phyloP scores from a whole-genome alignment of 1,284 basidiomycete species.

The Ustilago vetiveriae region DNA sequence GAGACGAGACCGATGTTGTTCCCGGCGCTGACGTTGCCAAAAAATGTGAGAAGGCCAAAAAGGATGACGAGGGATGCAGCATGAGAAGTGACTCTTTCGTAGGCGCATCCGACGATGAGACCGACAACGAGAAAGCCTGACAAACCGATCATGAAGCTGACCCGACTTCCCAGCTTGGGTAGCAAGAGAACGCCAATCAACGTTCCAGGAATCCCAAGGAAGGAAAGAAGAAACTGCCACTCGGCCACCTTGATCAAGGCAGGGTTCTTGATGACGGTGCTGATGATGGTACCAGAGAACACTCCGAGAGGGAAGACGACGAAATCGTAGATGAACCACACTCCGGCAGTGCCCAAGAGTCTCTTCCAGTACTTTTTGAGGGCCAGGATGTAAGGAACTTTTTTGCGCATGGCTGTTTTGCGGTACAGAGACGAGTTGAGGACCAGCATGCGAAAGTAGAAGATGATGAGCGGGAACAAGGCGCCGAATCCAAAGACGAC shows the following conservation, averaged over 20 bases:
- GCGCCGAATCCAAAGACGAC: conserved; percentile 79
- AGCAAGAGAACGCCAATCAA: conserved; percentile 71
- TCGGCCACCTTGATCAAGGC: conserved; percentile 70
- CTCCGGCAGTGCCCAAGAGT: conserved; percentile 45
- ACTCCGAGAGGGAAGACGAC: conserved; percentile 79
- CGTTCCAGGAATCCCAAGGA: conserved; percentile 76
- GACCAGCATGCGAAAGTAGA: conserved; percentile 73
- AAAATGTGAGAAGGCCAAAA: conserved; percentile 35
- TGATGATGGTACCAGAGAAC: conserved; percentile 49
- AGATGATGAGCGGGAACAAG: conserved; percentile 76
- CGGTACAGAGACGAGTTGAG: conserved; percentile 43
- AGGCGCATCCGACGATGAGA: conserved; percentile 72
- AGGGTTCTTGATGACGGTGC: conserved; percentile 72
- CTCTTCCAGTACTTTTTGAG: conserved; percentile 75
- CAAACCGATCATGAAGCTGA: conserved; percentile 77
- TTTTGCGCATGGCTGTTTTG: conserved; percentile 53
- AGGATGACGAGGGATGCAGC: conserved; percentile 74
- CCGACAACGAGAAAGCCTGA: conserved; percentile 78
- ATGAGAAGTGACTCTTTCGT: conserved; percentile 75
- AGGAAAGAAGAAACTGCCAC: conserved; percentile 77
- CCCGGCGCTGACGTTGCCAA: conserved; percentile 78
- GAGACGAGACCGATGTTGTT: conserved; percentile 76
- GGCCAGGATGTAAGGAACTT: conserved; percentile 75
- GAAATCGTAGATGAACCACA: conserved; percentile 73
- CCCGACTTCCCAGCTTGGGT: conserved; percentile 38